A percentile compares a stretch with the other conserved stretches of the same genome.
Conservation (phyloP, 768 basidiomycete genomes). For the Boletus rex-veris region DNA sequence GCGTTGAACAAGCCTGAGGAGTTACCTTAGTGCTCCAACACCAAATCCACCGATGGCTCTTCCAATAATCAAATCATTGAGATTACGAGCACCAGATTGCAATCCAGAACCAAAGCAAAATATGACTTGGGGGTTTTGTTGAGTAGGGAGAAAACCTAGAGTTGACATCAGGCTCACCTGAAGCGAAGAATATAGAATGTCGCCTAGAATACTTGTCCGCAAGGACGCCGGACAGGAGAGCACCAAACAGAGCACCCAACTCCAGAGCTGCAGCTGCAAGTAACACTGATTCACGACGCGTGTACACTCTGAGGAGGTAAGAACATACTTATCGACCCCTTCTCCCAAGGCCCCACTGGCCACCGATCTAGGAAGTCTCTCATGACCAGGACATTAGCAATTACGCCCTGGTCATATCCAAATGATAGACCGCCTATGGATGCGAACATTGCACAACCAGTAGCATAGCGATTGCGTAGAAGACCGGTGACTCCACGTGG, state of each 20-base stretch:
- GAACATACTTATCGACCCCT: constrained; percentile 70
- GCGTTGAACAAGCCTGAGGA: constrained; percentile 8
- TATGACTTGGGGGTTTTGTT: constrained; percentile 41
- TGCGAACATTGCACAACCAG: constrained; percentile 69
- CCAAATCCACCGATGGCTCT: constrained; percentile 76
- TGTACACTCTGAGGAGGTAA: background rate
- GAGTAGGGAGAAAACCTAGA: background rate
- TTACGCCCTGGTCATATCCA: constrained; percentile 84
- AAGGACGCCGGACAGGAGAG: constrained; percentile 60
- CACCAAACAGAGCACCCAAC: constrained; percentile 75
- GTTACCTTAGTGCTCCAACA: constrained; percentile 69
- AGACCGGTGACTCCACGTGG: constrained; percentile 66
- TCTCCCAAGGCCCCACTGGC: constrained; percentile 69
- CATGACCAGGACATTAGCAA: constrained; percentile 86
- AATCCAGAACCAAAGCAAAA: constrained; percentile 72
- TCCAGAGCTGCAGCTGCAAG: constrained; percentile 69
- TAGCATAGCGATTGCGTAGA: constrained; percentile 58
- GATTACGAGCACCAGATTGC: constrained; percentile 57
- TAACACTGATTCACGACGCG: background rate
- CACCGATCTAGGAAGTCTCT: constrained; percentile 64
- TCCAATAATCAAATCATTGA: constrained; percentile 61
- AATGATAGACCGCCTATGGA: constrained; percentile 76
- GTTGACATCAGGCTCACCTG: constrained; percentile 42
- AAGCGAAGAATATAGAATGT: constrained; percentile 63
- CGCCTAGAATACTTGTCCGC: constrained; percentile 68